phyloP scores from a whole-genome alignment of 176 grass and related monocot species.

The Triticum dicoccoides region DNA sequence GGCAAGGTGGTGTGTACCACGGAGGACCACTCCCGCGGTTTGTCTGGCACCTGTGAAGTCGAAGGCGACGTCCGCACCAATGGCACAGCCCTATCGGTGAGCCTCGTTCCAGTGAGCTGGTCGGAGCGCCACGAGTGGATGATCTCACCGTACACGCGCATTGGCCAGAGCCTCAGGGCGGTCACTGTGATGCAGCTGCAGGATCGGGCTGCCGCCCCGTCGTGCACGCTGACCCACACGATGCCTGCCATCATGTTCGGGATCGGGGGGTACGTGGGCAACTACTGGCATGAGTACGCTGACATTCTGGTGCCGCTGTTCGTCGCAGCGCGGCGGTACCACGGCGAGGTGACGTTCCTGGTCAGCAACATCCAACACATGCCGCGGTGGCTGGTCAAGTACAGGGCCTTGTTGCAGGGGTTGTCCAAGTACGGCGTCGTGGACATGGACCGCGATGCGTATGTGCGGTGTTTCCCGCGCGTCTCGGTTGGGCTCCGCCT shows the following conservation, averaged over 20 bases:
- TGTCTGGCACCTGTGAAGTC: not conserved
- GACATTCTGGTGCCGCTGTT: slow-evolving; percentile 61
- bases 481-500: slow-evolving; percentile 38
- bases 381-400: slow-evolving; percentile 49
- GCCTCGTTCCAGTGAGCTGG: slow-evolving; percentile 6
- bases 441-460: slow-evolving; percentile 37
- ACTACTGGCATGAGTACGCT: slow-evolving; percentile 52
- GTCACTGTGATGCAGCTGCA: slow-evolving; percentile 32
- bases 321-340: slow-evolving; percentile 32
- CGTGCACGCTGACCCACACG: slow-evolving; percentile 38
- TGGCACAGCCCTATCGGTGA: not conserved
- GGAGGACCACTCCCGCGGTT: not conserved
- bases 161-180: not conserved
- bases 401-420: slow-evolving; percentile 10
- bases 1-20: not conserved
- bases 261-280: slow-evolving; percentile 47
- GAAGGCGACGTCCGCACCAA: not conserved
- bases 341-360: slow-evolving; percentile 52
- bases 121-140: slow-evolving; percentile 9
- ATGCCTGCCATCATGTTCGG: slow-evolving; percentile 50
- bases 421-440: slow-evolving; percentile 43
- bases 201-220: not conserved
- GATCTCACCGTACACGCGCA: slow-evolving; percentile 53
- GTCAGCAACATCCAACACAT: slow-evolving; percentile 20
- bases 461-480: slow-evolving; percentile 46